Base-by-base conservation (phyloP, 2,329 filamentous ascomycete genomes). In the Thermomyces lanuginosus region DNA sequence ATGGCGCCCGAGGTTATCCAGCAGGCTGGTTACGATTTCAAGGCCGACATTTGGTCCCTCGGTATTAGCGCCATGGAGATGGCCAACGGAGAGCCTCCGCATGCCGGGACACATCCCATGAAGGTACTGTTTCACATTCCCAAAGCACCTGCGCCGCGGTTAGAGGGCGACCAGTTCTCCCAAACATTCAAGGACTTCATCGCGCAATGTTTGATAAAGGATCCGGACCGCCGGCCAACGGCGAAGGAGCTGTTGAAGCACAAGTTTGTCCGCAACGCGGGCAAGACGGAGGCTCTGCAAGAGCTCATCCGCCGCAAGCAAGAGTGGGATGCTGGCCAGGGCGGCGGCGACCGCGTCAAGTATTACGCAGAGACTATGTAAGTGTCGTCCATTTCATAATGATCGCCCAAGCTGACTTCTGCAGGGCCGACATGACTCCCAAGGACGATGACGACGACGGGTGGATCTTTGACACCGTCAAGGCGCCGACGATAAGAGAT, bases 1-100 rank as follows among this genome's bases (percentile, higher is more conserved):
- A 92, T 92, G 83, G 83, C 83, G 1, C 83, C 83, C 1, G 83
- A 92, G 48, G 83, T 92, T 18, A 92, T 92, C 39, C 76, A 91
- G 49, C 82, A 92, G 54, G 72, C 80, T 36, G 70, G 70, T 21
- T 75, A 76, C 39, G 82, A 86, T 50, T 89, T 81, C 59, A 89
- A 89, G 53, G 83, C 83, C 4, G 83, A 92, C 45, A 83, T 92
- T 31, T 92, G 83, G 83, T 91, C 81, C 0, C 56, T 92, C 22
- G 83, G 83, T 5, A 92, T 92, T 42, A 92, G 82, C 0, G 83
- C 83, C 8, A 82, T 92, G 53, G 83, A 92, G 50, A 66, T 92
- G 60, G 77, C 81, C 17, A 71, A 82, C 27, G 83, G 83, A 36
- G 83, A 92, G 45, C 83, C 83, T n/a, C 83, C 83, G 0, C 66